phyloP scores from a whole-genome alignment of 306 rosid species.

The Carpinus fangiana region DNA sequence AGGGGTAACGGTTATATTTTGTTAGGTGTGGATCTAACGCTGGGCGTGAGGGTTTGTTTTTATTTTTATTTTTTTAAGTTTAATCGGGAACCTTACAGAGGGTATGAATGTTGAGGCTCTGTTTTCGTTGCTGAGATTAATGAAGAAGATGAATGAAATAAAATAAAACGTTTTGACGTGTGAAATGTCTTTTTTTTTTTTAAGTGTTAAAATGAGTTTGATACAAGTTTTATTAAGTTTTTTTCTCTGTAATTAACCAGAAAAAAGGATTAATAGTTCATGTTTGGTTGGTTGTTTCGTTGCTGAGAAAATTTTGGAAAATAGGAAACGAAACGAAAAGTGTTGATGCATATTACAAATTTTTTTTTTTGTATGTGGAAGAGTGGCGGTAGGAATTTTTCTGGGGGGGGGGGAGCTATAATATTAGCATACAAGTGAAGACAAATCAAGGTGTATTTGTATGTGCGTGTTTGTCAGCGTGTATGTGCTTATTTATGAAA shows the following conservation, averaged over 20 bases:
- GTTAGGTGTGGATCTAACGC: not conserved
- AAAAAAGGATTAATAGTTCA: not conserved
- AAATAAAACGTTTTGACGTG: not conserved
- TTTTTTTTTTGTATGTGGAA: not conserved
- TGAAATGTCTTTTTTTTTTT: not conserved
- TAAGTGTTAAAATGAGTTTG: not conserved
- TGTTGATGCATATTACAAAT: not conserved
- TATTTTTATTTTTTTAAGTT: not conserved
- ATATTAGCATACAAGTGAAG: no score
- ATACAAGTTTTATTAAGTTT: not conserved
- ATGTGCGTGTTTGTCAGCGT: no score
- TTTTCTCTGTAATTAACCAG: not conserved
- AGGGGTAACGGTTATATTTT: not conserved
- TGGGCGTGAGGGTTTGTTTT: not conserved
- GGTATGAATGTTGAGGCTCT: not conserved
- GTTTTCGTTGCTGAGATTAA: not conserved
- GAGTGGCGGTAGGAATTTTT: not conserved
- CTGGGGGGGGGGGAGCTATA: no score
- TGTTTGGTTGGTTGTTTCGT: not conserved
- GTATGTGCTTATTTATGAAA: no score
- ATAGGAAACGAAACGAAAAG: not conserved
- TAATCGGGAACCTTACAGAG: not conserved
- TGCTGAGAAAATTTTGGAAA: not conserved
- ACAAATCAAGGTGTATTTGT: no score
- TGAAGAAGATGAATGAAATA: not conserved